Base-by-base conservation (phyloP, 169 alveolate genomes). In the Theileria orientalis region DNA sequence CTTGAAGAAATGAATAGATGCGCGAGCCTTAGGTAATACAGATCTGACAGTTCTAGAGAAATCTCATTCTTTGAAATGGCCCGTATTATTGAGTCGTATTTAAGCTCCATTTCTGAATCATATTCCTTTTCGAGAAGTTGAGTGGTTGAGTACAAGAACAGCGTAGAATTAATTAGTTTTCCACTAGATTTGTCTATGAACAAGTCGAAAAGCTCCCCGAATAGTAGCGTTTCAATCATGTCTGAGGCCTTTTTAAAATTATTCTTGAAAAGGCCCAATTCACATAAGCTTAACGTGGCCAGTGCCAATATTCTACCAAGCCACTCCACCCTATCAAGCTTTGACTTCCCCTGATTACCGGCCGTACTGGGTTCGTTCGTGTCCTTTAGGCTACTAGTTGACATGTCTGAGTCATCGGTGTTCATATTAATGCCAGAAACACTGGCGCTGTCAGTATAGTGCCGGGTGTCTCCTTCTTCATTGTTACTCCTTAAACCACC, bases 11-110 rank as follows among this genome's bases (percentile, higher is more conserved):
- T n/a, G n/a, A n/a, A n/a, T n/a, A n/a, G n/a, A n/a, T n/a, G n/a
- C n/a, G 76, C 61, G 19, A 75, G 30, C 69, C 62, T 75, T 44
- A 60, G 46, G 63, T 75, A 75, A 25, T 46, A 75, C 19, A 75
- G 40, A 27, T 75, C 84, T 8, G 72, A 66, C 16, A 52, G 41
- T 1, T 32, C n/a, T 23, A 75, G 5, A 37, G 59, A 33, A 56
- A 37, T 64, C 52, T 75, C 84, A 21, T 75, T 75, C 37, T 29
- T 35, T 1, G 72, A 41, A n/a, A 75, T 51, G 14, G 76, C 40
- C 19, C n/a, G 61, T 3, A 75, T 35, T 40, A 47, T 49, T 1
- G 21, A 8, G 40, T 37, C 49, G 23, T 56, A 69, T n/a, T 5
- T 2, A 6, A 27, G 25, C 33, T 27, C 52, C 47, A 27, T 21